phyloP scores from a whole-genome alignment of 2,329 filamentous ascomycete genomes.

The Paraconiothyrium sp. region DNA sequence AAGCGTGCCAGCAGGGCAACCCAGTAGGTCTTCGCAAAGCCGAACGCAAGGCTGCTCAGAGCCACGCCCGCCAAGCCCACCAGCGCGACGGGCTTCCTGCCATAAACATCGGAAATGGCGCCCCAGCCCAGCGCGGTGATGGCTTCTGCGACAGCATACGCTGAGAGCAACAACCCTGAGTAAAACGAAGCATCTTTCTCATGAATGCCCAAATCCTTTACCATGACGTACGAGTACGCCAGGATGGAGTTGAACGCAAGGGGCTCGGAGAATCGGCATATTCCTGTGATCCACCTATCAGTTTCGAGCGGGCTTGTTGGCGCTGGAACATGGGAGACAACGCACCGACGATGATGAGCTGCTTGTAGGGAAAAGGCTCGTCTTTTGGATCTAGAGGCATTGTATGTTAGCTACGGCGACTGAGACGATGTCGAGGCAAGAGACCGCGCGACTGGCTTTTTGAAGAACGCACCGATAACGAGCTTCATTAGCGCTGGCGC shows the following conservation, averaged over 20 bases:
- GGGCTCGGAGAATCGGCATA: slow-evolving; percentile 91
- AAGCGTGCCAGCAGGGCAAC: slow-evolving; percentile 79
- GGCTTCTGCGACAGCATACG: slow-evolving; percentile 88
- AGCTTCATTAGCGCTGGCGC: slow-evolving; percentile 8
- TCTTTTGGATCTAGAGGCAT: slow-evolving; percentile 46
- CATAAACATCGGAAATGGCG: slow-evolving; percentile 51
- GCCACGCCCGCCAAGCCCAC: slow-evolving; percentile 78
- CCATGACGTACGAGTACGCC: slow-evolving; percentile 68
- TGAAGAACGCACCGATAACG: slow-evolving; percentile 12
- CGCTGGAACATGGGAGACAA: slow-evolving; percentile 14
- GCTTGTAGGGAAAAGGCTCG: slow-evolving; percentile 56
- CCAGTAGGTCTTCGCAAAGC: slow-evolving; percentile 84
- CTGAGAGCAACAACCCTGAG: slow-evolving; percentile 83
- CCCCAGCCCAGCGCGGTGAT: slow-evolving; percentile 75
- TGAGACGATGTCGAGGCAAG: not conserved
- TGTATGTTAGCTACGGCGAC: not conserved
- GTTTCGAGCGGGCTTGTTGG: slow-evolving; percentile 13
- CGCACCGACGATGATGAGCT: slow-evolving; percentile 56
- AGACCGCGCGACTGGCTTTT: not conserved
- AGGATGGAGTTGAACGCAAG: slow-evolving; percentile 95
- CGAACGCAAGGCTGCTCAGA: slow-evolving; percentile 82
- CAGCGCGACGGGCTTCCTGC: slow-evolving; percentile 53
- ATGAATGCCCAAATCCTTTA: slow-evolving; percentile 49
- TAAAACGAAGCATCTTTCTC: slow-evolving; percentile 75
- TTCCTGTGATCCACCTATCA: slow-evolving; percentile 65